phyloP scores from a whole-genome alignment of 2,329 filamentous ascomycete species.

The Apiospora kogelbergensis region DNA sequence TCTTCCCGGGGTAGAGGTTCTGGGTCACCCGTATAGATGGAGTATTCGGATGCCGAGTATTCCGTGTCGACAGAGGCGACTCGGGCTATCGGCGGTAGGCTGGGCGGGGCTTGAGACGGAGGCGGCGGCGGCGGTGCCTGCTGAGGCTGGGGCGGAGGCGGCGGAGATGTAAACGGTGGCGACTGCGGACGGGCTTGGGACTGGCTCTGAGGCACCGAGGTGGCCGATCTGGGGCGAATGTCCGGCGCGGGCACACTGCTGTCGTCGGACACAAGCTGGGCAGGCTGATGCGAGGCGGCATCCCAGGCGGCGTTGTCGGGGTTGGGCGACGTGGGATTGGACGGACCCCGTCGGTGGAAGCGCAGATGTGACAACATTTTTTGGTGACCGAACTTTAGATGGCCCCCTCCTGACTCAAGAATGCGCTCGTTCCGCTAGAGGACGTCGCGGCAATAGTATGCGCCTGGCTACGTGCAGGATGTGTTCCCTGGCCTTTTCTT shows the following conservation, averaged over 20 bases:
- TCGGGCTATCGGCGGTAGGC: slow-evolving; percentile 38
- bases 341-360: slow-evolving; percentile 58
- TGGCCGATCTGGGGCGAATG: slow-evolving; percentile 34
- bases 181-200: slow-evolving; percentile 34
- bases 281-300: slow-evolving; percentile 37
- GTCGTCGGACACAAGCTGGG: slow-evolving; percentile 43
- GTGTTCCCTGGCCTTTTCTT: neutral
- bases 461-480: neutral
- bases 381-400: neutral
- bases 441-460: neutral
- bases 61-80: slow-evolving; percentile 23
- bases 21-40: slow-evolving; percentile 1
- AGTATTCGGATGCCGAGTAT: slow-evolving; percentile 17
- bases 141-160: slow-evolving; percentile 32
- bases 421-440: neutral
- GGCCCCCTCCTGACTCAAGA: neutral
- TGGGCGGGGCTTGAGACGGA: slow-evolving; percentile 1
- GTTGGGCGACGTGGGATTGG: slow-evolving; percentile 54
- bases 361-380: slow-evolving; percentile 54
- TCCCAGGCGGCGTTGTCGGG: slow-evolving; percentile 44
- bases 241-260: slow-evolving; percentile 46
- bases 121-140: slow-evolving; percentile 28
- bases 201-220: slow-evolving; percentile 26
- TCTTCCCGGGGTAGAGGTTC: slow-evolving; percentile 16
- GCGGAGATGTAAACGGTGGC: slow-evolving; percentile 35